Evolutionary conservation across 2,329 filamentous ascomycete genomes (phyloP).

Genomic region (Paracorniculantispora psalliotae): DNA sequence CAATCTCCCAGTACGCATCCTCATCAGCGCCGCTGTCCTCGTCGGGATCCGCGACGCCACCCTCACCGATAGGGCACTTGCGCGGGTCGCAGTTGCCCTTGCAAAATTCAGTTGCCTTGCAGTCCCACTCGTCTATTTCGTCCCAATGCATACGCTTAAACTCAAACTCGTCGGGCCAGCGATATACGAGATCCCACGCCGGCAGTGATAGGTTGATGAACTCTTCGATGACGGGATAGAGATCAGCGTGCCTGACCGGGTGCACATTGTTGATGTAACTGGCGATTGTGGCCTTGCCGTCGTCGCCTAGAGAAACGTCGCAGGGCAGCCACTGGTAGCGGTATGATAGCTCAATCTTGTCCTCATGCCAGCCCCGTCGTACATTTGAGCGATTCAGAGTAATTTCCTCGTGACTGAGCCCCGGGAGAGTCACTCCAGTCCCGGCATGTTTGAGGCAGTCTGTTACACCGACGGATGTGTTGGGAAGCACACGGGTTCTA

Average conservation of each 20-base stretch:
- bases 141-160: conserved; percentile 23
- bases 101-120: neutral
- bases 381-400: too few species aligned
- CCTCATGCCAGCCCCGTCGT: neutral
- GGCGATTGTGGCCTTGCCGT: conserved; percentile 31
- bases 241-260: conserved; percentile 30
- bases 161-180: conserved; percentile 25
- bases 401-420: neutral
- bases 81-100: conserved; percentile 16
- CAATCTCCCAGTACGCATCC: conserved; percentile 19
- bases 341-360: conserved; percentile 18
- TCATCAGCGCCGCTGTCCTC: conserved; percentile 16
- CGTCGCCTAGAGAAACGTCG: conserved; percentile 38
- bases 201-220: conserved; percentile 38
- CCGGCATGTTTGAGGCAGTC: conserved; percentile 32
- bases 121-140: neutral
- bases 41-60: conserved; percentile 19
- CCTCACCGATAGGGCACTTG: conserved; percentile 22
- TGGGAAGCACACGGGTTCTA: conserved; percentile 29
- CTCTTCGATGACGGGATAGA: conserved; percentile 38
- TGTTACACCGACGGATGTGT: conserved; percentile 30
- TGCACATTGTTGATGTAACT: conserved; percentile 53
- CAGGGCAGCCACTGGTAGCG: conserved; percentile 46
- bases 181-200: conserved; percentile 38
- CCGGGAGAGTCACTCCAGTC: conserved; percentile 27